Evolutionary conservation across 2,329 filamentous ascomycete genomes (phyloP), one percentile per base, ranked within the genome.

Genomic region (Xylaria sp.): DNA sequence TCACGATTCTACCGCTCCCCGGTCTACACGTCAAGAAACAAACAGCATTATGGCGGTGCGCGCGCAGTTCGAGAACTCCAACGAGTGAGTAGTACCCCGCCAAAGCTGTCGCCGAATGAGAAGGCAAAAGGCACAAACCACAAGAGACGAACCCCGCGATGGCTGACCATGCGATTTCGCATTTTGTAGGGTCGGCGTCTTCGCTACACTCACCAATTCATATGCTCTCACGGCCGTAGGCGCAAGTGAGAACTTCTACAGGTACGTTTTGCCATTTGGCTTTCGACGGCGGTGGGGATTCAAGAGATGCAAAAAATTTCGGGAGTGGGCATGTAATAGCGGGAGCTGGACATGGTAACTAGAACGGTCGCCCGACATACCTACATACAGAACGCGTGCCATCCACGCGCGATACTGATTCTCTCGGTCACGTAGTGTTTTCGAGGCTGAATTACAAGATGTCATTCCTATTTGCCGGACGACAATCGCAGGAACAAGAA

Each of bases 181-280:
- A 14, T 45, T 50, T 33, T n/a, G 40, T 74, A 97, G 94, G 82
- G 92, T 99, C 76, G 95, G 95, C 78, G 95, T 98, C 76, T 99
- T 99, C 80, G 82, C 94, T 65, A 97, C 92, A 66, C 90, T 99
- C 77, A 99, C 95, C 71, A 99, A 99, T 82, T 94, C 92, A 64
- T 99, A 97, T 80, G 93, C 94, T 72, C 86, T 99, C 73, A 92
- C 97, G 72, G 94, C 94, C 69, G 88, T 97, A 70, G 95, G 95
- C 75, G 94, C 92, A 72, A 97, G 92, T 75, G 94, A 97, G 84
- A 98, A 98, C 87, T 99, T 99, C 81, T 98, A 98, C 88, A 94
- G 87, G 88, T 90, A 77, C 66, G 79, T 70, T 56, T 56, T 25
- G 4, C 65, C 14, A 14, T 42, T 37, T 23, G 33, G n/a, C 21